Base-by-base conservation (phyloP, 352 stramenopile species). In the Pythium brachiatum region DNA sequence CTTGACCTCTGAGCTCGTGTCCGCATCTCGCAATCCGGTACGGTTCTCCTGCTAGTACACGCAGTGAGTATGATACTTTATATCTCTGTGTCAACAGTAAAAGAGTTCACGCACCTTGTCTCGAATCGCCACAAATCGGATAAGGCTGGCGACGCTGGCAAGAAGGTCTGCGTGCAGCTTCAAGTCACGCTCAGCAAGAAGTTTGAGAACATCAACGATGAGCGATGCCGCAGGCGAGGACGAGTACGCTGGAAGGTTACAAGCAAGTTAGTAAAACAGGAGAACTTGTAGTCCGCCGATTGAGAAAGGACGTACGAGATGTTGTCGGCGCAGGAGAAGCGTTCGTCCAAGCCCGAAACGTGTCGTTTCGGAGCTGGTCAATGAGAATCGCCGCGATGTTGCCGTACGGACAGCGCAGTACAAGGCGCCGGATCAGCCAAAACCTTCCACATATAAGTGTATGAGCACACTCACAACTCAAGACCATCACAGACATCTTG, bases 321-420 rank as follows among this genome's bases (percentile, higher is more conserved):
- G 56, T 12, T 3, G 16, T 25, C 4, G 13, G 53, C 6, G 21
- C n/a, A 21, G 7, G 12, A 0, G 18, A 27, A 4, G 43, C 23
- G 34, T 20, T 39, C 1, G 63, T 65, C 81, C 80, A 93, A 0
- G 34, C 56, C 7, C 61, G 46, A 12, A 89, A 76, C 20, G 68
- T 68, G 43, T 86, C 79, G 7, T 52, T 58, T 58, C 84, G 78
- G 31, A 89, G 54, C 54, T 72, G 73, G 70, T 94, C 84, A 7
- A 94, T 55, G 16, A 94, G 50, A 18, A 88, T 71, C 6, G 84
- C 84, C 11, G 68, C 61, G 13, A 90, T 79, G 20, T 94, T 94
- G 9, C 74, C 82, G 56, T 92, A 94, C 2, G 82, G 84, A 43
- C 84, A 94, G 34, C 78, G 73, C 15, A 82, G 53, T 3, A 72